These are phyloP conservation scores for Citrus maxima DNA, from an alignment of 345 rosid species.

Conservation along the genomic window DNA sequence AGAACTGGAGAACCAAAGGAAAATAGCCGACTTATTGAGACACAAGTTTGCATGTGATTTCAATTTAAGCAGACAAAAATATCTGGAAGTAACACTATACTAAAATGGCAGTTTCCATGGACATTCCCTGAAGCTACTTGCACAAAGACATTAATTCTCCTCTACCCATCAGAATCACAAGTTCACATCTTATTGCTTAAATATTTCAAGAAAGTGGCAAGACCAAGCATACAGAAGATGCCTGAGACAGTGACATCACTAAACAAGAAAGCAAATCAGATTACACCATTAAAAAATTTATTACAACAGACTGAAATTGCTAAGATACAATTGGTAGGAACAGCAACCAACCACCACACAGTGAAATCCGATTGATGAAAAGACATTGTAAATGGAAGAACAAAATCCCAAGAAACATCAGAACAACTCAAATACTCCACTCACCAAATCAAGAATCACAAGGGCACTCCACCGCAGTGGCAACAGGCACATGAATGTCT, in stretches of 20 bases:
- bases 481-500: constrained; percentile 42
- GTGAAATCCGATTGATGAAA: neutral
- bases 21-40: neutral
- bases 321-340: neutral
- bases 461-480: constrained; percentile 33
- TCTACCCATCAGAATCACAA: neutral
- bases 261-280: constrained; percentile 3
- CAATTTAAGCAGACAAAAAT: neutral
- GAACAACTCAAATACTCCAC: neutral
- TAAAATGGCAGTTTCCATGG: neutral
- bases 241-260: neutral
- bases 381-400: neutral
- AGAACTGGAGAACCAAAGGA: neutral
- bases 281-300: neutral
- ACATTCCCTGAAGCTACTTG: neutral
- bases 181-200: neutral
- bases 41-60: neutral
- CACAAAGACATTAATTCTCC: neutral
- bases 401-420: neutral
- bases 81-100: neutral
- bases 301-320: neutral
- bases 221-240: neutral
- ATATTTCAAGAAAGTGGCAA: neutral
- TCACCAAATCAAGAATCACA: constrained; percentile 23
- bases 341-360: neutral